phyloP scores from a whole-genome alignment of 2,329 filamentous ascomycete genomes.

The Furcasterigmium sp. region DNA sequence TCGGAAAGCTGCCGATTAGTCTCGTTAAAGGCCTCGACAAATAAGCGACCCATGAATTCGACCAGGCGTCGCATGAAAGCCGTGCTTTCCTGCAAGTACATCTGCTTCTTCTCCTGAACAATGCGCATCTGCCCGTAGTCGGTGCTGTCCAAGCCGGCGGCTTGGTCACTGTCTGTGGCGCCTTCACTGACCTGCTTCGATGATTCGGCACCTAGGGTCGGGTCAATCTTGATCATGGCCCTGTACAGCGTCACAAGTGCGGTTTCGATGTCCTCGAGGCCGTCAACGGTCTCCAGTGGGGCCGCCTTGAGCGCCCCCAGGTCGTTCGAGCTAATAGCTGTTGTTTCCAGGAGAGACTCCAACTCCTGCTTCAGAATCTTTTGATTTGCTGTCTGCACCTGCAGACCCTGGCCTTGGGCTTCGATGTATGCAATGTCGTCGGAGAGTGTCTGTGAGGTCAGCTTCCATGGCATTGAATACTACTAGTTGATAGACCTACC shows the following conservation, averaged over 20 bases:
- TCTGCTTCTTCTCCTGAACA: slow-evolving; percentile 88
- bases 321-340: slow-evolving; percentile 75
- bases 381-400: slow-evolving; percentile 96
- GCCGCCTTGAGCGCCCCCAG: slow-evolving; percentile 69
- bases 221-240: slow-evolving; percentile 91
- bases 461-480: slow-evolving; percentile 2
- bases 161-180: slow-evolving; percentile 37
- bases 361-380: slow-evolving; percentile 89
- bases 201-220: slow-evolving; percentile 58
- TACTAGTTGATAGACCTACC: slow-evolving; percentile 44
- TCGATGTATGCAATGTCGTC: slow-evolving; percentile 98
- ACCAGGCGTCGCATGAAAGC: slow-evolving; percentile 75
- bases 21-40: slow-evolving; percentile 68
- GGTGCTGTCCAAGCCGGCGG: slow-evolving; percentile 51
- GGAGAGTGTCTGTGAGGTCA: slow-evolving; percentile 68
- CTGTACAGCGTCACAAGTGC: slow-evolving; percentile 80
- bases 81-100: slow-evolving; percentile 72
- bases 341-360: slow-evolving; percentile 81
- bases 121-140: slow-evolving; percentile 89
- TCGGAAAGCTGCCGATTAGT: slow-evolving; percentile 60
- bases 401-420: slow-evolving; percentile 91
- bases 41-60: slow-evolving; percentile 76
- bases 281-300: slow-evolving; percentile 64
- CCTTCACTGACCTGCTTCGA: slow-evolving; percentile 42
- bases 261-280: slow-evolving; percentile 71